These are phyloP conservation scores for Saturnispora ahearnii DNA, from an alignment of 805 yeast genomes.

Conservation along the genomic window DNA sequence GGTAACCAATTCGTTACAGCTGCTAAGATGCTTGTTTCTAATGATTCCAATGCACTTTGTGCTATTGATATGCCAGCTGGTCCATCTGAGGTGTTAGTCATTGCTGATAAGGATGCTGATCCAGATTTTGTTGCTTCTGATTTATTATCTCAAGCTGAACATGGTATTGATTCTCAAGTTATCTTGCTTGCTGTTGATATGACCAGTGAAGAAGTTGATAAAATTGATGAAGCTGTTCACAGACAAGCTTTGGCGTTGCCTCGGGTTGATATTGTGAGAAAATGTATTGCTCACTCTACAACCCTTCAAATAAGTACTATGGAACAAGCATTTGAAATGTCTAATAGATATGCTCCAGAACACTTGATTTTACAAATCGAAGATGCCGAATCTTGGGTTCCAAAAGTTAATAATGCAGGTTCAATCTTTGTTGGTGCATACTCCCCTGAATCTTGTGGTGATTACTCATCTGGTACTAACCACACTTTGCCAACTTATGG, in stretches of 20 bases:
- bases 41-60: constrained; percentile 89
- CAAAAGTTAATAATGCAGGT: constrained; percentile 83
- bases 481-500: constrained; percentile 99
- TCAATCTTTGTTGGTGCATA: constrained; percentile 93
- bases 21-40: constrained; percentile 95
- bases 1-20: constrained; percentile 99
- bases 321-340: constrained; percentile 77
- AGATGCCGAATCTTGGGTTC: constrained; percentile 64
- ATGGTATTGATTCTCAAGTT: constrained; percentile 97
- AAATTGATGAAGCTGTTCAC: constrained; percentile 75
- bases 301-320: constrained; percentile 59
- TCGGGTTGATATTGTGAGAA: constrained; percentile 85
- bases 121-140: constrained; percentile 97
- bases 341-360: constrained; percentile 94
- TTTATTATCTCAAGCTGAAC: constrained; percentile 95
- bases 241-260: constrained; percentile 78
- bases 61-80: constrained; percentile 99
- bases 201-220: constrained; percentile 47
- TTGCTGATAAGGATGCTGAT: constrained; percentile 82
- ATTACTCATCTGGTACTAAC: constrained; percentile 95
- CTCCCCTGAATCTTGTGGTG: constrained; percentile 98
- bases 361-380: constrained; percentile 89
- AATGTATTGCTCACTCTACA: constrained; percentile 87
- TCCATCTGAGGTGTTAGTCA: constrained; percentile 94
- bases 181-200: constrained; percentile 77